Evolutionary conservation across 371 early-diverging fungal species (phyloP).

Genomic region (Mortierella sp.): DNA sequence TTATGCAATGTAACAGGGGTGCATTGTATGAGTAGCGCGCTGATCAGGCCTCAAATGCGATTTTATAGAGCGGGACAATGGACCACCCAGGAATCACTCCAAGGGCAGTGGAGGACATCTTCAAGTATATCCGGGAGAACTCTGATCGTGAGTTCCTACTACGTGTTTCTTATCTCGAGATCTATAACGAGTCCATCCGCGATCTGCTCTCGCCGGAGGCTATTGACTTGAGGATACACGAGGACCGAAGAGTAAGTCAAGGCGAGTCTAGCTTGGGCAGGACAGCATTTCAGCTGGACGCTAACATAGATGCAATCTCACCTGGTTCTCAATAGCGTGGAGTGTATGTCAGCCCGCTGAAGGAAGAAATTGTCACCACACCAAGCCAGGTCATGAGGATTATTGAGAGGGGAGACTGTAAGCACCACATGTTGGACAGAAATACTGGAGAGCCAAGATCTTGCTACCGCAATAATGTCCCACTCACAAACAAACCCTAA

Average conservation of each 20-base stretch:
- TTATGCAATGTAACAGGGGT: background rate
- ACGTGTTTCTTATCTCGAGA: constrained; percentile 95
- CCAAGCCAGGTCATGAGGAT: constrained; percentile 83
- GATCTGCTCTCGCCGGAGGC: constrained; percentile 85
- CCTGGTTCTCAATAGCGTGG: constrained; percentile 69
- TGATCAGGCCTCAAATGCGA: background rate
- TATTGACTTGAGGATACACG: constrained; percentile 66
- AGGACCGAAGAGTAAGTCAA: constrained; percentile 31
- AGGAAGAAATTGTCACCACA: constrained; percentile 90
- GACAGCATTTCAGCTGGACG: background rate
- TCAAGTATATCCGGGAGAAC: constrained; percentile 73
- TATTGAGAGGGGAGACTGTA: constrained; percentile 84
- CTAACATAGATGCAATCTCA: background rate
- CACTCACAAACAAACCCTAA: background rate
- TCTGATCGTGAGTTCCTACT: constrained; percentile 81
- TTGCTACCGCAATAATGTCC: background rate
- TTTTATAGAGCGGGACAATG: constrained; percentile 68
- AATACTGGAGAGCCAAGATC: background rate
- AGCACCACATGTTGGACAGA: background rate
- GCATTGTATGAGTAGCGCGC: background rate
- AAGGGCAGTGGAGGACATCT: constrained; percentile 86
- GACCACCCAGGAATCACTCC: constrained; percentile 85
- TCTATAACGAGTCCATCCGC: constrained; percentile 93
- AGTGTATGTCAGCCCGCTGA: constrained; percentile 87
- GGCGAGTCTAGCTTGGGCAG: background rate